Conservation (phyloP, 306 rosid genomes). For the Lathyrus sativus region DNA sequence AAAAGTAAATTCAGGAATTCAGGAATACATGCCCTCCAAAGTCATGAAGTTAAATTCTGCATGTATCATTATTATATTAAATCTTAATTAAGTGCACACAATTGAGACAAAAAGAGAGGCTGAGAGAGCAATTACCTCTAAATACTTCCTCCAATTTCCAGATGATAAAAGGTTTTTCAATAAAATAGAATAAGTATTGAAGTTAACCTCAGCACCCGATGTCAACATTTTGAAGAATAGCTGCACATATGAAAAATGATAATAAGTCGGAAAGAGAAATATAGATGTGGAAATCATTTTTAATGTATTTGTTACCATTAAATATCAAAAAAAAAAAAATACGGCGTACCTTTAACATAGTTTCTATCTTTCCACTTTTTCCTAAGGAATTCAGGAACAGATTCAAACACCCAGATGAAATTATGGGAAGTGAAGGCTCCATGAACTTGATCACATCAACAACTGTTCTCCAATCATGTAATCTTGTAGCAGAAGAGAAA, state of each 20-base stretch:
- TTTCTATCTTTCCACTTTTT: slow-evolving; percentile 80
- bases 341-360: slow-evolving; percentile 76
- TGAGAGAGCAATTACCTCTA: slow-evolving; percentile 60
- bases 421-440: slow-evolving; percentile 71
- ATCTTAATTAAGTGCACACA: background rate
- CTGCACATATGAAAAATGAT: slow-evolving; percentile 46
- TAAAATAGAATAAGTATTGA: slow-evolving; percentile 73
- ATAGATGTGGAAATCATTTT: slow-evolving; percentile 34
- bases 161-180: slow-evolving; percentile 80
- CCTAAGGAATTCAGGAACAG: slow-evolving; percentile 78
- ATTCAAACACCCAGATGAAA: slow-evolving; percentile 70
- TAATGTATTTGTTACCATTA: slow-evolving; percentile 15
- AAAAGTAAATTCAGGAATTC: too few relatives aligned
- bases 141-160: slow-evolving; percentile 94
- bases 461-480: slow-evolving; percentile 86
- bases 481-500: slow-evolving; percentile 51
- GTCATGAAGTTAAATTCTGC: slow-evolving; percentile 22
- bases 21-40: background rate
- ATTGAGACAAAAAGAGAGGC: background rate
- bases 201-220: slow-evolving; percentile 63
- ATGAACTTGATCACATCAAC: slow-evolving; percentile 64
- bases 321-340: slow-evolving; percentile 29
- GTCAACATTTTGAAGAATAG: slow-evolving; percentile 80
- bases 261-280: slow-evolving; percentile 25
- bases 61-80: slow-evolving; percentile 18